phyloP scores from a whole-genome alignment of 805 yeast species.

The Monosporozyma unispora region DNA sequence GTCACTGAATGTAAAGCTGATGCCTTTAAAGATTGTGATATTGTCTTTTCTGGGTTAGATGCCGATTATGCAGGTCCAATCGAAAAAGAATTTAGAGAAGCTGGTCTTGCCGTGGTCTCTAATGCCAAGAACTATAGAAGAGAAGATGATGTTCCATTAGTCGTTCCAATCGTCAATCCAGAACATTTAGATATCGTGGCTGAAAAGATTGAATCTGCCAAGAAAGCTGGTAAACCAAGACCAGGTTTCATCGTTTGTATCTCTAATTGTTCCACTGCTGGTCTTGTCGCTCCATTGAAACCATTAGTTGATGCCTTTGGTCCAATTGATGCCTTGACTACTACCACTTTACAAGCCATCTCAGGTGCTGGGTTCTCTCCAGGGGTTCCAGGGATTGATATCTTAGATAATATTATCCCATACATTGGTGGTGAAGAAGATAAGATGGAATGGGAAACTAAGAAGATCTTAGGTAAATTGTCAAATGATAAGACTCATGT shows the following conservation, averaged over 20 bases:
- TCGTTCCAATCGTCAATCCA: slow-evolving; percentile 92
- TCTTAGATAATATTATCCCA: slow-evolving; percentile 90
- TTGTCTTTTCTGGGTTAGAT: slow-evolving; percentile 91
- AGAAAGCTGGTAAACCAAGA: slow-evolving; percentile 43
- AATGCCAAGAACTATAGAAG: slow-evolving; percentile 96
- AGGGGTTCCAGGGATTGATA: slow-evolving; percentile 92
- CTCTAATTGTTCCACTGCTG: slow-evolving; percentile 97
- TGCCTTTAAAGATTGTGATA: slow-evolving; percentile 78
- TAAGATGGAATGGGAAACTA: slow-evolving; percentile 96
- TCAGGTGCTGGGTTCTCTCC: slow-evolving; percentile 99
- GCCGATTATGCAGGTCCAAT: slow-evolving; percentile 89
- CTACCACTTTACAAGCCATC: slow-evolving; percentile 93
- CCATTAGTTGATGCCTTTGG: slow-evolving; percentile 89
- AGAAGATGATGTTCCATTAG: slow-evolving; percentile 75
- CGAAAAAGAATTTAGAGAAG: slow-evolving; percentile 73
- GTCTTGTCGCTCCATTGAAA: slow-evolving; percentile 90
- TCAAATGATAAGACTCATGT: slow-evolving; percentile 46
- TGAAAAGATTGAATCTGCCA: slow-evolving; percentile 45
- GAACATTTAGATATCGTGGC: slow-evolving; percentile 75
- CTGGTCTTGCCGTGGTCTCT: slow-evolving; percentile 78
- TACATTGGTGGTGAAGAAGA: slow-evolving; percentile 96
- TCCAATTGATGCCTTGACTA: slow-evolving; percentile 75
- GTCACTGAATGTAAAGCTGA: slow-evolving; percentile 75
- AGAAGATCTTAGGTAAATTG: slow-evolving; percentile 74
- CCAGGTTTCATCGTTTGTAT: slow-evolving; percentile 89